Evolutionary conservation across 2,329 filamentous ascomycete species (phyloP).

Genomic region (Fusarium nurragi): DNA sequence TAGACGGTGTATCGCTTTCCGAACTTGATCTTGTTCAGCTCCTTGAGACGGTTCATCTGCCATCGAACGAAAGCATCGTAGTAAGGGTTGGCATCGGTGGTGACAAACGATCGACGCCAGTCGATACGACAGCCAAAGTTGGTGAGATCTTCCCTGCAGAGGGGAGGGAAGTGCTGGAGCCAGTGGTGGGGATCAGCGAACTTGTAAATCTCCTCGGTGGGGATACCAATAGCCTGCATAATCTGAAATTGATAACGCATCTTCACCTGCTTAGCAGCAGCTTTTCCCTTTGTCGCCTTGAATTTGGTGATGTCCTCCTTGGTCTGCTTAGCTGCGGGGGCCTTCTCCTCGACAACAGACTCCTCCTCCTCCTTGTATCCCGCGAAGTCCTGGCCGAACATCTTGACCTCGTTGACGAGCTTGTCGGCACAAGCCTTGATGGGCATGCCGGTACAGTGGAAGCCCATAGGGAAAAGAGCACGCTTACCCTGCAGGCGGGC

Average conservation of each 20-base stretch:
- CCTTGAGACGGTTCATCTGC: slow-evolving; percentile 95
- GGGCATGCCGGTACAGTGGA: slow-evolving; percentile 93
- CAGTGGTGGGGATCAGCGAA: slow-evolving; percentile 93
- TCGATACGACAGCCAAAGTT: slow-evolving; percentile 89
- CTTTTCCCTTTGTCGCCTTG: slow-evolving; percentile 91
- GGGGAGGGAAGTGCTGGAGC: slow-evolving; percentile 83
- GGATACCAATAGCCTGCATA: slow-evolving; percentile 90
- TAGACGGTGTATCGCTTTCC: slow-evolving; percentile 95
- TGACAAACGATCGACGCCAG: slow-evolving; percentile 92
- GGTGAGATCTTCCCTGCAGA: slow-evolving; percentile 75
- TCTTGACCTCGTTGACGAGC: slow-evolving; percentile 85
- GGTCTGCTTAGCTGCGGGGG: slow-evolving; percentile 68
- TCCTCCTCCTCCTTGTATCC: slow-evolving; percentile 72
- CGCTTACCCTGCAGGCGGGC: slow-evolving; percentile 91
- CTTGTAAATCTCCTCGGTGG: slow-evolving; percentile 86
- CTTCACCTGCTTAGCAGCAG: slow-evolving; percentile 86
- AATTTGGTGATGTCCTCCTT: slow-evolving; percentile 93
- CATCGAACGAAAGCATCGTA: slow-evolving; percentile 95
- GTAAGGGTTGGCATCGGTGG: slow-evolving; percentile 95
- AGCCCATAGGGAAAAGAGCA: slow-evolving; percentile 88
- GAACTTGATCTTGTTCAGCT: slow-evolving; percentile 92
- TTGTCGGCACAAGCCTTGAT: slow-evolving; percentile 99
- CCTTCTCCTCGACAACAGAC: slow-evolving; percentile 59
- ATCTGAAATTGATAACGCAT: slow-evolving; percentile 94
- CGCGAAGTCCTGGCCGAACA: slow-evolving; percentile 89